These are phyloP conservation scores for Sorghum bicolor DNA, from an alignment of 176 grass and related monocot genomes.

Conservation along the genomic window Sorghum_bicolor_NCBIv3 NC_012870.2:60961001-60961500, in stretches of 20 bases:
- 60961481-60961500: neutral
- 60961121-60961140: neutral
- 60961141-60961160: neutral
- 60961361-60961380: neutral
- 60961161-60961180: neutral
- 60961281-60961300: neutral
- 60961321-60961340: constrained; percentile 15
- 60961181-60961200: neutral
- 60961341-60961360: neutral
- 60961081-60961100: constrained; percentile 88
- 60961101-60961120: neutral
- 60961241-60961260: neutral
- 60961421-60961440: neutral
- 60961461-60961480: neutral
- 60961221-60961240: neutral
- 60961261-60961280: neutral
- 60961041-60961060: constrained; percentile 63
- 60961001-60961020: neutral
- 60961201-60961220: neutral
- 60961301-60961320: neutral
- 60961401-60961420: constrained; percentile 3
- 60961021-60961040: constrained; percentile 51
- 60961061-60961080: constrained; percentile 91
- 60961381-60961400: neutral
- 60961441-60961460: neutral